A percentile compares a stretch with the other conserved stretches of the same genome.
These are phyloP conservation scores for Chytriomyces confervae DNA, from an alignment of 192 early-diverging fungal species.

Conservation along the genomic window DNA sequence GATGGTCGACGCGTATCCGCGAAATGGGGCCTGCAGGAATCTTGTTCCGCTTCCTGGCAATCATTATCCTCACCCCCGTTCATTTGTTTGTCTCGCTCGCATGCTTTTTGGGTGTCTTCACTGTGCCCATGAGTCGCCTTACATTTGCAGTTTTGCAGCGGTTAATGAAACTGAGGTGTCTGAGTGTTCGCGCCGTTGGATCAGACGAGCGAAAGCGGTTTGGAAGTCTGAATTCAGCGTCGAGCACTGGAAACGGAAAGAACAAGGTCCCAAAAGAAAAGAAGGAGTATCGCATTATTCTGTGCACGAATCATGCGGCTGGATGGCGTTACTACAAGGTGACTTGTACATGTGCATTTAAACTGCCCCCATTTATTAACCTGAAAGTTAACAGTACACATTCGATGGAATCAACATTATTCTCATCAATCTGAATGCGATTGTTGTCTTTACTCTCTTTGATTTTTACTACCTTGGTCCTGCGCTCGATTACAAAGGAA, in stretches of 20 bases:
- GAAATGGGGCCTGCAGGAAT: slow-evolving; percentile 47
- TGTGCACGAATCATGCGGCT: slow-evolving; percentile 87
- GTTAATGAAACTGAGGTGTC: slow-evolving; percentile 64
- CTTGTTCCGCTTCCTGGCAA: slow-evolving; percentile 37
- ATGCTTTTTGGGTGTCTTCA: slow-evolving; percentile 86
- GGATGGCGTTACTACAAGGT: slow-evolving; percentile 94
- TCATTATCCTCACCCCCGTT: slow-evolving; percentile 69
- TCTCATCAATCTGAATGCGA: slow-evolving; percentile 87
- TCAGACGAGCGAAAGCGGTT: slow-evolving; percentile 9
- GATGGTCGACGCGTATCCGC: neutral
- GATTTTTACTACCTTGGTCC: slow-evolving; percentile 78
- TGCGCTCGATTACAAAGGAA: slow-evolving; percentile 57
- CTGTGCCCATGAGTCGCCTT: slow-evolving; percentile 95
- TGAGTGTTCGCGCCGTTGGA: slow-evolving; percentile 13
- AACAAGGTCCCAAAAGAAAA: neutral
- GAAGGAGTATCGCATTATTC: slow-evolving; percentile 66
- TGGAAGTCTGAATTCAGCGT: neutral
- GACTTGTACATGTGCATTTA: neutral
- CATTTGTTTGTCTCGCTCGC: slow-evolving; percentile 75
- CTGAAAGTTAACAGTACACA: slow-evolving; percentile 64
- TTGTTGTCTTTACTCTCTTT: slow-evolving; percentile 83
- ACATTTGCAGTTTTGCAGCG: slow-evolving; percentile 80
- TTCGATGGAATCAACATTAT: slow-evolving; percentile 96
- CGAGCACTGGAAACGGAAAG: neutral
- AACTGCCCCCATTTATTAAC: neutral